These are phyloP conservation scores for Elongisporangium undulatum DNA, from an alignment of 352 stramenopile genomes.

Conservation along the genomic window DNA sequence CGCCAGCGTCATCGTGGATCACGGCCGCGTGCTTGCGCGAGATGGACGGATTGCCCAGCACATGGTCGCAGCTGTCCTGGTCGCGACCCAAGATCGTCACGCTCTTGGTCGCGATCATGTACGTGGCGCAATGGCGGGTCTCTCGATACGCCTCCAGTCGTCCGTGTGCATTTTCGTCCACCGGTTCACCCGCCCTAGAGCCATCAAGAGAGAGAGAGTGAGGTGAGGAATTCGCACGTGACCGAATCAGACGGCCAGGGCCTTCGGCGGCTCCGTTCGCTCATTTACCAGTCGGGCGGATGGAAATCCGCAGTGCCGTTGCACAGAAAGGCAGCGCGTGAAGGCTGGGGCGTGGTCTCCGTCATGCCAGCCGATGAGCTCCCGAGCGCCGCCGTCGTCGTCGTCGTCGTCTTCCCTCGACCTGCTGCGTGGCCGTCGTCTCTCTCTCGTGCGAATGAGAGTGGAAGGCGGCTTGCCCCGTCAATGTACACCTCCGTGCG, in stretches of 20 bases:
- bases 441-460: not conserved
- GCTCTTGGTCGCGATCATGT: constrained; percentile 80
- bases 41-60: constrained; percentile 83
- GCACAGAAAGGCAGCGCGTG: constrained; percentile 72
- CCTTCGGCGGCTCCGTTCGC: not conserved
- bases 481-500: not conserved
- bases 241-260: not conserved
- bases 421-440: not conserved
- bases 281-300: constrained; percentile 60
- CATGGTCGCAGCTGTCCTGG: constrained; percentile 81
- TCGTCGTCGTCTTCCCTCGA: not conserved
- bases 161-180: constrained; percentile 64
- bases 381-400: too few relatives aligned
- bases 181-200: constrained; percentile 54
- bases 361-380: constrained; percentile 8
- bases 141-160: constrained; percentile 74
- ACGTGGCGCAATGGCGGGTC: constrained; percentile 74
- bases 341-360: constrained; percentile 31
- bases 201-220: not conserved
- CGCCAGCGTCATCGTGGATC: constrained; percentile 75
- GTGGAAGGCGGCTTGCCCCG: not conserved
- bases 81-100: constrained; percentile 85
- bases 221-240: not conserved
- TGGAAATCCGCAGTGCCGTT: constrained; percentile 75
- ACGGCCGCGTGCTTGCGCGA: constrained; percentile 85